Percentiles rank a stretch among this genome's conserved stretches.
These are phyloP conservation scores for Rhizopogon vesiculosus DNA, from an alignment of 768 basidiomycete species.

Conservation along the genomic window DNA sequence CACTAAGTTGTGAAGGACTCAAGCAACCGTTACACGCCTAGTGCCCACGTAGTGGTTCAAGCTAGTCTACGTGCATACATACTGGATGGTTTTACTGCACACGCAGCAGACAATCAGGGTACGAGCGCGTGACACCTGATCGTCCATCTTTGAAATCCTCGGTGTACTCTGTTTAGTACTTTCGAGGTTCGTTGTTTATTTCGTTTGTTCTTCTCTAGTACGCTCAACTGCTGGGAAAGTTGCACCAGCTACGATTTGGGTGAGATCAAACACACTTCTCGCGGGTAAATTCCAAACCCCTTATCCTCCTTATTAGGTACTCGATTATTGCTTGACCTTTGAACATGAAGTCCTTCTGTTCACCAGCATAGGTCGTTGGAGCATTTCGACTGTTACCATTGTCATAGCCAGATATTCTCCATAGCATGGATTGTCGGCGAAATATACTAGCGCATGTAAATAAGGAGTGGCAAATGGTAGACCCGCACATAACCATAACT, in stretches of 20 bases:
- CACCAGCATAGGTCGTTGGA: background rate
- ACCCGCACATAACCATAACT: too few relatives aligned
- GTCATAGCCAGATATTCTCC: too few relatives aligned
- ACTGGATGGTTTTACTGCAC: constrained; percentile 4
- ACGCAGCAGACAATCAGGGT: constrained; percentile 6
- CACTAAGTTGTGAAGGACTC: too few relatives aligned
- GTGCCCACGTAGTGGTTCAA: background rate
- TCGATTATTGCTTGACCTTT: constrained; percentile 4
- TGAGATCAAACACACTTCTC: background rate
- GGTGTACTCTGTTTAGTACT: background rate
- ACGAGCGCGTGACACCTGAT: background rate
- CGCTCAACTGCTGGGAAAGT: background rate
- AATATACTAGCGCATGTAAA: too few relatives aligned
- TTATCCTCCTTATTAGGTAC: background rate
- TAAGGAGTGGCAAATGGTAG: too few relatives aligned
- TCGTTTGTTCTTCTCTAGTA: background rate
- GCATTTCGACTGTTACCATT: too few relatives aligned
- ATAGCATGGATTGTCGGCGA: too few relatives aligned
- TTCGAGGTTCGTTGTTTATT: background rate
- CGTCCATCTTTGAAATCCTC: background rate
- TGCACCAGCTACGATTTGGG: constrained; percentile 1
- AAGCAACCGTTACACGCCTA: background rate
- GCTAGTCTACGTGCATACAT: background rate
- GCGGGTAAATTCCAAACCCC: background rate
- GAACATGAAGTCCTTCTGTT: constrained; percentile 3